Percentiles rank a stretch among this genome's conserved stretches.
Conservation (phyloP, 495 filamentous ascomycete species). For the Hypoxylon cercidicola region DNA sequence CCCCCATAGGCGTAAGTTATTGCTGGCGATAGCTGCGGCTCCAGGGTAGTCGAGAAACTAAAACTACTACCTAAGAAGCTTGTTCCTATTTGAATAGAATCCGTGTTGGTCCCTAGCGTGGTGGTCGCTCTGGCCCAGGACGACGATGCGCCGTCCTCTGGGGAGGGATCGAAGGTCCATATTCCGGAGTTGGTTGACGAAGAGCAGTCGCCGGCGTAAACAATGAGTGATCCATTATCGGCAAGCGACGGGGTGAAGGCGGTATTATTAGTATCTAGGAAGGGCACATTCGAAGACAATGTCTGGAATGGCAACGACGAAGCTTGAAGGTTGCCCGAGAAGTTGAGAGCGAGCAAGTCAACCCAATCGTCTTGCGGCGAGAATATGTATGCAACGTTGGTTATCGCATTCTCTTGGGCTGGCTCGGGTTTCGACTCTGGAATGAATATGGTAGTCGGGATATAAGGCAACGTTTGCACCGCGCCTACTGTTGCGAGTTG, state of each 20-base stretch:
- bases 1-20: slow-evolving; percentile 84
- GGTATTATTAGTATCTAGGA: slow-evolving; percentile 58
- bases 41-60: slow-evolving; percentile 69
- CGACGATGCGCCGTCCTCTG: slow-evolving; percentile 23
- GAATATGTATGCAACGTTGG: slow-evolving; percentile 68
- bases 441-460: slow-evolving; percentile 74
- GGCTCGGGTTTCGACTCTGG: slow-evolving; percentile 58
- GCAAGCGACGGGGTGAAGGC: slow-evolving; percentile 74
- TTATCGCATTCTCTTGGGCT: slow-evolving; percentile 32
- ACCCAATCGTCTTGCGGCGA: slow-evolving; percentile 55
- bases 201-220: slow-evolving; percentile 76
- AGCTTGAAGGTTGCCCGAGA: slow-evolving; percentile 64
- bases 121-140: slow-evolving; percentile 45
- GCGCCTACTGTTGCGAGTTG: slow-evolving; percentile 27
- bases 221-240: slow-evolving; percentile 70
- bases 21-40: slow-evolving; percentile 56
- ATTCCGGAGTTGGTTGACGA: slow-evolving; percentile 49
- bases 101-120: slow-evolving; percentile 28
- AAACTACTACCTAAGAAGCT: slow-evolving; percentile 75
- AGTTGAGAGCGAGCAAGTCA: slow-evolving; percentile 71
- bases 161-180: slow-evolving; percentile 50
- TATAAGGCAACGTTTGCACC: slow-evolving; percentile 71
- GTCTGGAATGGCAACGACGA: slow-evolving; percentile 64
- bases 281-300: slow-evolving; percentile 72
- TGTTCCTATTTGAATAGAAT: slow-evolving; percentile 58